Evolutionary conservation across 2,329 filamentous ascomycete species (phyloP).

Genomic region (Pyrenochaeta sp.): DNA sequence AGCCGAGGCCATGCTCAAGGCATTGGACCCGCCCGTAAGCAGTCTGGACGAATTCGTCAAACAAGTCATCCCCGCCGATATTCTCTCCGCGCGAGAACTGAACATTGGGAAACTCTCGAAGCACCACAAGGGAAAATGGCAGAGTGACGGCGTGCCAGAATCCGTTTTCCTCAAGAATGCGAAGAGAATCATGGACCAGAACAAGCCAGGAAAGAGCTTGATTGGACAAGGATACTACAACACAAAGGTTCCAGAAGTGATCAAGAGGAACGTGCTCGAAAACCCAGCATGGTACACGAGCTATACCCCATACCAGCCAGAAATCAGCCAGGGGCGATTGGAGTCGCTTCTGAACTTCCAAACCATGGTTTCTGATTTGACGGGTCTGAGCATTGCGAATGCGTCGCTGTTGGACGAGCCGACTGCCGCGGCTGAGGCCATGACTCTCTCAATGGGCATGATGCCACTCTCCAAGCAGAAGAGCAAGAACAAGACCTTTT

Average conservation of each 20-base stretch:
- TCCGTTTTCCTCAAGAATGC: conserved; percentile 65
- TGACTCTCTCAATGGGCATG: conserved; percentile 88
- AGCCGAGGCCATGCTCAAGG: conserved; percentile 79
- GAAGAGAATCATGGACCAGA: conserved; percentile 66
- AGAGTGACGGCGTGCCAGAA: conserved; percentile 58
- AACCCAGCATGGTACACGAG: conserved; percentile 97
- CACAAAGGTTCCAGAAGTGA: conserved; percentile 86
- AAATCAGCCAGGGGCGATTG: conserved; percentile 93
- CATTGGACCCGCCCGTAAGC: conserved; percentile 75
- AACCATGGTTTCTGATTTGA: conserved; percentile 89
- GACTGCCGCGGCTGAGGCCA: conserved; percentile 92
- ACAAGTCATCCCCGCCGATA: conserved; percentile 82
- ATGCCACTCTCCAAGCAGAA: conserved; percentile 77
- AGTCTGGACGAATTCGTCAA: conserved; percentile 83
- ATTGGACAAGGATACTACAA: conserved; percentile 90
- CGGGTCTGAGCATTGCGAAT: conserved; percentile 86
- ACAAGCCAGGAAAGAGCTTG: conserved; percentile 71
- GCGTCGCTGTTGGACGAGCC: conserved; percentile 90
- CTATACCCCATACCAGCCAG: conserved; percentile 96
- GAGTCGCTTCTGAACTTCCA: conserved; percentile 96
- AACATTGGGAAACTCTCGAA: conserved; percentile 54
- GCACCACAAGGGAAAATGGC: conserved; percentile 56
- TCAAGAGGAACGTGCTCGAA: conserved; percentile 91
- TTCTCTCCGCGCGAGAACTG: conserved; percentile 73
- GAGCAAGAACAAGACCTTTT: conserved; percentile 78